Evolutionary conservation across 139 green algal species (phyloP), one percentile per base, ranked within the genome.

Genomic region (Haematococcus sp.): DNA sequence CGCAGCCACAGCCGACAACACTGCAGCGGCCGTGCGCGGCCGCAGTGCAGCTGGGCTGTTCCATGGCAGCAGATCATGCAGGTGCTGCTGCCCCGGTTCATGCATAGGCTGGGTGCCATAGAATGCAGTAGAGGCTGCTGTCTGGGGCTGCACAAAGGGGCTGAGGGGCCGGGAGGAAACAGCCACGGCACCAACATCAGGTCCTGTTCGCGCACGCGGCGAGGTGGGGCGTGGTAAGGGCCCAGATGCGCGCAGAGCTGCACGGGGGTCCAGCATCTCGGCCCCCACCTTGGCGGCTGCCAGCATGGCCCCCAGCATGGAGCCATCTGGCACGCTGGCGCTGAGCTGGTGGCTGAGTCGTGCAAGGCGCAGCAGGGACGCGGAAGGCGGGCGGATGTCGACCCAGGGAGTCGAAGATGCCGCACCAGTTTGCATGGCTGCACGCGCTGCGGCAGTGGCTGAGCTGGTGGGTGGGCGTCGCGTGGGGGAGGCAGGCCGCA

Each of bases 261-360:
- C 58, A 65, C 34, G 30, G 3, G 58, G 58, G 58, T 65, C 58
- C 25, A 65, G 25, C 11, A 30, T 35, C 25, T 65, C 58, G 4
- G 58, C 58, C 23, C 58, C 58, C 25, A 34, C 58, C 15, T 11
- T 28, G 17, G n/a, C 58, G 22, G 58, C 58, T 11, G 58, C 58
- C 28, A 34, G 4, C 58, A 65, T 65, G 58, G 58, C 58, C 4
- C 3, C n/a, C 25, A 65, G 25, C 58, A 65, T 65, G 17, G 58
- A 65, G n/a, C 58, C 30, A 30, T 65, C 58, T 40, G 58, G 58
- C 23, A 65, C 58, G 58, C 58, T 34, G n/a, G 23, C 58, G 4
- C 23, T 30, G n/a, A 65, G 3, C 34, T 65, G 58, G n/a, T 65
- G 58, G 58, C 11, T 65, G 4, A 65, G 58, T 9, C 25, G 23